Evolutionary conservation across 1,284 basidiomycete species (phyloP).

Genomic region (Veloporphyrellus conicus): DNA sequence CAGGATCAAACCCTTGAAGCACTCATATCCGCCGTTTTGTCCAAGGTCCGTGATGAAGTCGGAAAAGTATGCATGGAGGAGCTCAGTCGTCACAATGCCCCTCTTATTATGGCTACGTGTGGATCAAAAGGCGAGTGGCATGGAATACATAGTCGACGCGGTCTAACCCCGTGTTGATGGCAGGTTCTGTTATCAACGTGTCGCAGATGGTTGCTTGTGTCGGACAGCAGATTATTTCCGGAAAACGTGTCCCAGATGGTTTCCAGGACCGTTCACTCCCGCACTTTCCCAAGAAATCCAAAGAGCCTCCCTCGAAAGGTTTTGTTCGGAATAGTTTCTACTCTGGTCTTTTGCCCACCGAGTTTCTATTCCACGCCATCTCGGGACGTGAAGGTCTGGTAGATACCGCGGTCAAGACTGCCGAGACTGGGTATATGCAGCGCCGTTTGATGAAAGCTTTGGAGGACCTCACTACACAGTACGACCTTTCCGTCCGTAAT

Average conservation of each 20-base stretch:
- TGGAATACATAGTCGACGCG: conserved; percentile 4
- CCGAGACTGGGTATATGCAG: conserved; percentile 99
- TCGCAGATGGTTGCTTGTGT: conserved; percentile 99
- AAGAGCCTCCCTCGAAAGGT: conserved; percentile 95
- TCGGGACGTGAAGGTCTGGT: conserved; percentile 98
- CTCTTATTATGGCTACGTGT: conserved; percentile 98
- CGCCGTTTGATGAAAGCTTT: conserved; percentile 98
- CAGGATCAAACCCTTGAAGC: conserved; percentile 97
- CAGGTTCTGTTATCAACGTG: conserved; percentile 98
- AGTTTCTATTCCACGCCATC: conserved; percentile 99
- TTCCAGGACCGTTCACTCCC: conserved; percentile 99
- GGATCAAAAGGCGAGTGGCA: conserved; percentile 83
- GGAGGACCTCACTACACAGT: conserved; percentile 95
- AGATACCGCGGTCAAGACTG: conserved; percentile 99
- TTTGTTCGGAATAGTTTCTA: conserved; percentile 99
- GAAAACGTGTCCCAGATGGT: conserved; percentile 96
- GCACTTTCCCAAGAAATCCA: conserved; percentile 97
- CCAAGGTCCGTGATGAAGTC: conserved; percentile 92
- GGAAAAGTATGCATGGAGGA: conserved; percentile 99
- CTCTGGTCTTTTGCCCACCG: conserved; percentile 89
- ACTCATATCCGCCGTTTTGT: conserved; percentile 89
- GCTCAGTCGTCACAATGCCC: conserved; percentile 92
- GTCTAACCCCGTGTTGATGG: conserved; percentile 1
- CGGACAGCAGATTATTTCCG: conserved; percentile 97
- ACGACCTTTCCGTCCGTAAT: conserved; percentile 96